Base-by-base conservation (phyloP, 768 basidiomycete genomes). In the Chlorophyllum brunneum region DNA sequence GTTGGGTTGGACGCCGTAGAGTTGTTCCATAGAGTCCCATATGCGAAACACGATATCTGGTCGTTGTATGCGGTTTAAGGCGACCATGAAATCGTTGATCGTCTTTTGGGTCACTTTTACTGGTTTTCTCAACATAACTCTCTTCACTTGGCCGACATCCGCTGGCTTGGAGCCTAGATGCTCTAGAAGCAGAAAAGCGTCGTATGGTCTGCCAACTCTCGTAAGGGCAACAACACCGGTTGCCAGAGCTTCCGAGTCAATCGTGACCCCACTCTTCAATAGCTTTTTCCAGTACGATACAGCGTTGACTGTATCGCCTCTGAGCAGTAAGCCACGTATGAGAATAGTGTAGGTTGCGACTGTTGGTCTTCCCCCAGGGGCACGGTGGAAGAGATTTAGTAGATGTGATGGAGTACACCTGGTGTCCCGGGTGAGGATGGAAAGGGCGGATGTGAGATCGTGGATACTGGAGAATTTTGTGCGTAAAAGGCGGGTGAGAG, bases 11-110 rank as follows among this genome's bases (percentile, higher is more conserved):
- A 84, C 69, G 4, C 70, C 74, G 63, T 86, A 93, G 2, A 91
- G 63, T 0, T 65, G 59, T 3, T 69, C 69, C 67, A 89, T 79
- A 22, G 81, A 66, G n/a, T 85, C 81, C 85, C 87, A 92, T 1
- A 91, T 59, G 37, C 68, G 67, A 63, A 88, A 84, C 3, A 85
- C 75, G 5, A 77, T 67, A 57, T 88, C 86, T 0, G 85, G 85
- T 2, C 86, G 78, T 26, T 73, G 67, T 16, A 73, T 71, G 18
- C 72, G 72, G 22, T 72, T 70, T 36, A 91, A 70, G 0, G 76
- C 55, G 29, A 58, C 61, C 48, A 70, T 55, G 31, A 48, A 55
- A 22, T 57, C 58, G 34, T 56, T 58, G n/a, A 66, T 54, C 9
- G 62, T 58, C 39, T 59, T 56, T 30, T 50, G 44, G 11, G 51